phyloP scores from a whole-genome alignment of 1,284 basidiomycete species.

The Puccinia polysora region DNA sequence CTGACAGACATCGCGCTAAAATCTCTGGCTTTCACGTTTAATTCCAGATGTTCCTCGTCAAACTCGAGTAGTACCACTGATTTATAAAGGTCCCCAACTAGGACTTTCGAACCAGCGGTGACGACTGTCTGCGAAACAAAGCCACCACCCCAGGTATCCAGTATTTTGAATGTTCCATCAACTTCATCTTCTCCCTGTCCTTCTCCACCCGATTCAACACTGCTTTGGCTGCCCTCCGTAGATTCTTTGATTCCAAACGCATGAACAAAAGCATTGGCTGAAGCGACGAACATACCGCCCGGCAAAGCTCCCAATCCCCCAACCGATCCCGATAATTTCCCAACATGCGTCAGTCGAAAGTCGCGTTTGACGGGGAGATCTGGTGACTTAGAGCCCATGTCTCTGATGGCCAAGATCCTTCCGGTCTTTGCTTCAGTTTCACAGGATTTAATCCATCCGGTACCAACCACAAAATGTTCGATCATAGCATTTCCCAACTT shows the following conservation, averaged over 20 bases:
- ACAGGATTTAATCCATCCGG: conserved; percentile 16
- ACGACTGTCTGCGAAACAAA: conserved; percentile 35
- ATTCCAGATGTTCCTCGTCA: conserved; percentile 6
- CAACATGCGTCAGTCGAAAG: conserved; percentile 3
- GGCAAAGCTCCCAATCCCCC: conserved; percentile 33
- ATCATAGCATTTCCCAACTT: conserved; percentile 9
- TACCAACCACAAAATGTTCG: conserved; percentile 37
- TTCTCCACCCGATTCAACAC: not conserved
- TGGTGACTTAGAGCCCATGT: not conserved
- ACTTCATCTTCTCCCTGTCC: not conserved
- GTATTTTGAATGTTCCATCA: conserved; percentile 7
- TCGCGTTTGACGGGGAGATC: not conserved
- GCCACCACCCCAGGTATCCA: conserved; percentile 38
- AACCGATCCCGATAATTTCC: conserved; percentile 20
- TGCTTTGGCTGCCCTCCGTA: not conserved
- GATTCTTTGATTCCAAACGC: conserved; percentile 5
- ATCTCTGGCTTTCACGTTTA: conserved; percentile 26
- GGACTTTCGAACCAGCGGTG: conserved; percentile 9
- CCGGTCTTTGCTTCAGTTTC: conserved; percentile 31
- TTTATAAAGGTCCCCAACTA: conserved; percentile 32
- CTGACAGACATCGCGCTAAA: conserved; percentile 16
- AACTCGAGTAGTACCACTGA: conserved; percentile 33
- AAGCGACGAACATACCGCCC: conserved; percentile 26
- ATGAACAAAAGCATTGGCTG: conserved; percentile 34
- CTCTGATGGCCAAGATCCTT: conserved; percentile 23